These are phyloP conservation scores for Xylogone sp. DNA, from an alignment of 2,329 filamentous ascomycete species.

Conservation along the genomic window DNA sequence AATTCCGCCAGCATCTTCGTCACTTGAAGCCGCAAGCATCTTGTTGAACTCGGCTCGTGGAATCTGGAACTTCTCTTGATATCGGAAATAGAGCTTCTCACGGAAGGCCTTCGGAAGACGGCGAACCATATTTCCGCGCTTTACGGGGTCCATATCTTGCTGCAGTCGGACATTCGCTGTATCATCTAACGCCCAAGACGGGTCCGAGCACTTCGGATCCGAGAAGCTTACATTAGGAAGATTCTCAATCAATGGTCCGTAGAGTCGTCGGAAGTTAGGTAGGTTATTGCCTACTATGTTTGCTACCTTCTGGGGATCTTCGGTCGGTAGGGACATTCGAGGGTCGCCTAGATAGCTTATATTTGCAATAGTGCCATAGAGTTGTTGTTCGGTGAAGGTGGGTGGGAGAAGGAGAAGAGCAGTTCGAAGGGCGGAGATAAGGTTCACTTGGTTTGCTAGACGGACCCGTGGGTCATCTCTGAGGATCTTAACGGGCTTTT, in stretches of 20 bases:
- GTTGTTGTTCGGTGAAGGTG: constrained; percentile 77
- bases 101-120: constrained; percentile 84
- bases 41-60: constrained; percentile 77
- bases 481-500: constrained; percentile 97
- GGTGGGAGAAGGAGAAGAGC: constrained; percentile 82
- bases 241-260: constrained; percentile 83
- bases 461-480: constrained; percentile 90
- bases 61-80: constrained; percentile 86
- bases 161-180: constrained; percentile 63
- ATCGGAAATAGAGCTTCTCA: constrained; percentile 88
- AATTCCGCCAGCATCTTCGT: constrained; percentile 66
- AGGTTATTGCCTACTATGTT: constrained; percentile 95
- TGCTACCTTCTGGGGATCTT: constrained; percentile 86
- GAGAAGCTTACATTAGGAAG: constrained; percentile 83
- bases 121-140: constrained; percentile 93
- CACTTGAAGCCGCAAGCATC: constrained; percentile 74
- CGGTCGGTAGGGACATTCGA: constrained; percentile 87
- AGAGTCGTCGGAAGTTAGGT: constrained; percentile 85
- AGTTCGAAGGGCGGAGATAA: constrained; percentile 86
- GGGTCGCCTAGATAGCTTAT: constrained; percentile 94
- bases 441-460: constrained; percentile 91
- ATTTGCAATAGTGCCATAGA: constrained; percentile 88
- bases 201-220: constrained; percentile 54
- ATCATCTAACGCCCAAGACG: constrained; percentile 61
- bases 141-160: constrained; percentile 91